phyloP scores from a whole-genome alignment of 768 basidiomycete genomes.

The Russula griseocarnosa region DNA sequence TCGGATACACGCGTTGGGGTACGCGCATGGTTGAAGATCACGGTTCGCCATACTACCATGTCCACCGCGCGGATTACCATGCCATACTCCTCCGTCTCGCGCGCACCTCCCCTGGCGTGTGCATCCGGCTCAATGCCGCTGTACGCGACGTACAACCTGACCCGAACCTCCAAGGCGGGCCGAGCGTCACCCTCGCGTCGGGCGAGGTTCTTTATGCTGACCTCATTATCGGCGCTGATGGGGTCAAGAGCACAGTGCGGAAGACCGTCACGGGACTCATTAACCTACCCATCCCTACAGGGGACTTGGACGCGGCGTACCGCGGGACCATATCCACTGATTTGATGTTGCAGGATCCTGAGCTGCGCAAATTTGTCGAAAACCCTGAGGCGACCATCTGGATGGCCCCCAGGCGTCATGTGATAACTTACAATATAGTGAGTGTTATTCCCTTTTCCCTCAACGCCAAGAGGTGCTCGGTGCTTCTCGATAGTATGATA shows the following conservation, averaged over 20 bases:
- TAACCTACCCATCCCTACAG: conserved; percentile 47
- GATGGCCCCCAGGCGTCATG: conserved; percentile 51
- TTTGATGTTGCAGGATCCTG: conserved; percentile 47
- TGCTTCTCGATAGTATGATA: neutral
- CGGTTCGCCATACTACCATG: conserved; percentile 42
- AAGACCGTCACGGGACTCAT: conserved; percentile 47
- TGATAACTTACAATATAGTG: conserved; percentile 47
- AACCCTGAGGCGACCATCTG: conserved; percentile 51
- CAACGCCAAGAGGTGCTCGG: neutral
- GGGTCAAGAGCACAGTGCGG: conserved; percentile 49
- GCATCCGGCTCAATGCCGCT: conserved; percentile 35
- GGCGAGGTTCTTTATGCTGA: conserved; percentile 40
- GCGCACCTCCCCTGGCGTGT: conserved; percentile 32
- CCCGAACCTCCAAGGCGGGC: conserved; percentile 26
- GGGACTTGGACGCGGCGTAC: conserved; percentile 63
- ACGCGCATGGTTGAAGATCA: conserved; percentile 32
- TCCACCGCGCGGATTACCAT: conserved; percentile 45
- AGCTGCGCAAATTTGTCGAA: conserved; percentile 49
- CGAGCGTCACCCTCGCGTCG: conserved; percentile 36
- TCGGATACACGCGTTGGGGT: conserved; percentile 40
- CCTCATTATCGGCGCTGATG: conserved; percentile 40
- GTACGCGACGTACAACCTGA: conserved; percentile 36
- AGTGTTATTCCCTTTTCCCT: conserved; percentile 22
- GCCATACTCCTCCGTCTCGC: conserved; percentile 39
- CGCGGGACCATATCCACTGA: conserved; percentile 49